Evolutionary conservation across 164 flowering plant species (phyloP).

Genomic region (Warburgia ugandensis): DNA sequence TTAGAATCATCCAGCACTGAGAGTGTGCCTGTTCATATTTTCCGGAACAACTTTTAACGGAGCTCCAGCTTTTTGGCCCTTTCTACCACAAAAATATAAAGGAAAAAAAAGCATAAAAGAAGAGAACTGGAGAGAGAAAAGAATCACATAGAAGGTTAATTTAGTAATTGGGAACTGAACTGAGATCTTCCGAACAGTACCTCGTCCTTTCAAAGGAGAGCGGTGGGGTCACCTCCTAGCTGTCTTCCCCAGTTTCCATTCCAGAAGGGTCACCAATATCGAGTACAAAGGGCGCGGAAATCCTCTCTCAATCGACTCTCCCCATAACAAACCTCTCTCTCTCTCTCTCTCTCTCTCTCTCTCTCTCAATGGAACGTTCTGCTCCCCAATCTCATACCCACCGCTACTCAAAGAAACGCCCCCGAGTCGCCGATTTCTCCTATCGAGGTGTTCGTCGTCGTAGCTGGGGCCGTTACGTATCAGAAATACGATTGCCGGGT

Average conservation of each 20-base stretch:
- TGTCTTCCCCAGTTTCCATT: not conserved
- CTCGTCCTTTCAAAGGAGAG: slow-evolving; percentile 4
- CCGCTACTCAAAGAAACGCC: slow-evolving; percentile 1
- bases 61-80: too few relatives aligned
- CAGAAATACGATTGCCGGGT: slow-evolving; percentile 30
- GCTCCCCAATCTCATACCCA: not conserved
- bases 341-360: not conserved
- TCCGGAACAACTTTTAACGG: too few relatives aligned
- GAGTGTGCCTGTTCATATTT: too few relatives aligned
- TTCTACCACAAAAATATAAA: not conserved
- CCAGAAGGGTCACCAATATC: not conserved
- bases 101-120: not conserved
- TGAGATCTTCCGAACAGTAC: slow-evolving; percentile 3
- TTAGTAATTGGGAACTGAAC: not conserved
- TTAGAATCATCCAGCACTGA: too few relatives aligned
- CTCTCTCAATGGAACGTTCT: not conserved
- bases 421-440: slow-evolving; percentile 1
- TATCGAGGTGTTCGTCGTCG: slow-evolving; percentile 27
- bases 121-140: not conserved
- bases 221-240: slow-evolving; percentile 13
- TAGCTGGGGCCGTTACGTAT: slow-evolving; percentile 35
- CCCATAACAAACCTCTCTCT: not conserved
- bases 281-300: slow-evolving; percentile 1
- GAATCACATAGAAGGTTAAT: not conserved
- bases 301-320: not conserved